Evolutionary conservation across 1,284 basidiomycete genomes (phyloP), one percentile per base, ranked within the genome.

Genomic region (Kwoniella shivajii): DNA sequence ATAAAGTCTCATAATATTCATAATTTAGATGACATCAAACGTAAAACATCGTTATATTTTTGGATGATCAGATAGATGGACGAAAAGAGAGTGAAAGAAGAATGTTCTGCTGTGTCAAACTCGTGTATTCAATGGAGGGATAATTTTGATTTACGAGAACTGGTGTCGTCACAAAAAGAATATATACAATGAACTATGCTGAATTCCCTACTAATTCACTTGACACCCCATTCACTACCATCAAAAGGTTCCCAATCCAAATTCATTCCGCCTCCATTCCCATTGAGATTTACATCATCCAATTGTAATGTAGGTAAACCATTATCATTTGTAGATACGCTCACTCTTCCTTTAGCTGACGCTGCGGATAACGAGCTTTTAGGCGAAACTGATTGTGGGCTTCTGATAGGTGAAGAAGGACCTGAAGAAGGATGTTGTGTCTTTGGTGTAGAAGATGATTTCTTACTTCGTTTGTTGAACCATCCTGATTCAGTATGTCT

Each of bases 401-500:
- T 26, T 18, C 13, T 14, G 1, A 41, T 26, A 22, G 39, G 30
- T 13, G 50, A 42, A 2, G 33, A 26, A 26, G n/a, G 26, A 5
- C 27, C 38, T 6, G 22, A 30, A 4, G 26, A 29, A 18, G 38
- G 37, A 18, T 30, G 20, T 16, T 18, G 18, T 10, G 29, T 20
- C 9, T 7, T 24, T 27, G 22, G 27, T 14, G 26, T 29, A 10
- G 37, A 50, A 18, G 37, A 30, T 39, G 20, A 30, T 22, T 45
- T 51, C 24, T 56, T 57, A 2, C 31, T 29, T 4, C 53, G 37
- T 29, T 55, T 56, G 1, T 61, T 59, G 34, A 64, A 47, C 62
- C 62, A 67, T 1, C 63, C 58, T 22, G 63, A 63, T 43, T 67
- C 65, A 7, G 63, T 64, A 43, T 67, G 62, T 27, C 60, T 50